phyloP scores from a whole-genome alignment of 2,329 filamentous ascomycete species.

The Cylindrodendrum hubeiense region DNA sequence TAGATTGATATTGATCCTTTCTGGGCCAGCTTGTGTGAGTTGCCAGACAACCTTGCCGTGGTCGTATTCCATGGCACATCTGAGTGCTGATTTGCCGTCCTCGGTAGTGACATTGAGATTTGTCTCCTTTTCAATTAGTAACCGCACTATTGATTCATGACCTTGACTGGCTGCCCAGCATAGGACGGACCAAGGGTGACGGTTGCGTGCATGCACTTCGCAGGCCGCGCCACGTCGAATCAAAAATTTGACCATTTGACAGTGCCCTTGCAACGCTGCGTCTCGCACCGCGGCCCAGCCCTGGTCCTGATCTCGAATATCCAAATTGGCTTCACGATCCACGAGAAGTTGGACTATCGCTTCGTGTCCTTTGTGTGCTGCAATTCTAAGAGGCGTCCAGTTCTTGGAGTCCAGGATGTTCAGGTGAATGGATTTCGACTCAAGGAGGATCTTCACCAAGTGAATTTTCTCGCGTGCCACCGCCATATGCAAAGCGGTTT shows the following conservation, averaged over 20 bases:
- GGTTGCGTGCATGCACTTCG: not conserved
- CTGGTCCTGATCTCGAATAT: not conserved
- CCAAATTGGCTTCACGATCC: not conserved
- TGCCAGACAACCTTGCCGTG: not conserved
- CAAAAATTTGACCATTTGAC: not conserved
- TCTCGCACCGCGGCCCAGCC: constrained; percentile 8
- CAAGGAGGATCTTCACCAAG: not conserved
- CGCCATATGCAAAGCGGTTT: constrained; percentile 4
- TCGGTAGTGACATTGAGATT: not conserved
- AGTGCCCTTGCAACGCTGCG: not conserved
- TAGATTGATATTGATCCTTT: not conserved
- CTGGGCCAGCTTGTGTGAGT: not conserved
- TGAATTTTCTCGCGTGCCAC: not conserved
- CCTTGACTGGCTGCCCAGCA: not conserved
- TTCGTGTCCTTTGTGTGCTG: not conserved
- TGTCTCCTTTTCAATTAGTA: not conserved
- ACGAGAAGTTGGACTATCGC: not conserved
- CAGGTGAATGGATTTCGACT: not conserved
- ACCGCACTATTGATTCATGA: not conserved
- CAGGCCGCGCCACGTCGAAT: not conserved
- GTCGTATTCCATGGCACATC: constrained; percentile 2
- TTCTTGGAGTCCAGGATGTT: not conserved
- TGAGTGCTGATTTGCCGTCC: not conserved
- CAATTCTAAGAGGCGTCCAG: constrained; percentile 2
- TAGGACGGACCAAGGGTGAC: not conserved